A percentile compares a stretch with the other conserved stretches of the same genome.
Conservation (phyloP, 352 stramenopile genomes). For the Phytophthora cactorum region DNA sequence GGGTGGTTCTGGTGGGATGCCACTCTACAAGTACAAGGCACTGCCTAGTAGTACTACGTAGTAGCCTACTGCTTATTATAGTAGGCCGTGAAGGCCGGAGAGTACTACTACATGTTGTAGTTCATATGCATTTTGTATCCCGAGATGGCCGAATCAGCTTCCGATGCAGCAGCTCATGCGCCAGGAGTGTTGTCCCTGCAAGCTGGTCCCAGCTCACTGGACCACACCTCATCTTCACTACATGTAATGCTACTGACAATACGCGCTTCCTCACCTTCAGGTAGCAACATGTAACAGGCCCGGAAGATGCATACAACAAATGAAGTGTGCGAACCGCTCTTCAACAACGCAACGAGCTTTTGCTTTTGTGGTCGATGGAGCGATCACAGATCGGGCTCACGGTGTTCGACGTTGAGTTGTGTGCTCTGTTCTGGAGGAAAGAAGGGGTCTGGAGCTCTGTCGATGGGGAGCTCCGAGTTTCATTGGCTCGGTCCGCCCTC, state of each 20-base stretch:
- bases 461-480: background rate
- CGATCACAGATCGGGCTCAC: conserved; percentile 20
- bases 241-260: background rate
- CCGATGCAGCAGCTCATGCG: conserved; percentile 1
- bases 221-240: too few relatives aligned
- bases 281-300: background rate
- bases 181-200: conserved; percentile 2
- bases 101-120: too few relatives aligned
- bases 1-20: background rate
- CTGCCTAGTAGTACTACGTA: too few relatives aligned
- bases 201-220: background rate
- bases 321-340: conserved; percentile 10
- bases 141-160: background rate
- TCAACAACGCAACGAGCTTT: conserved; percentile 12
- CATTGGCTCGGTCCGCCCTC: conserved; percentile 20
- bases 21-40: background rate
- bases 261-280: background rate
- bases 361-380: conserved; percentile 8
- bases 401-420: conserved; percentile 10
- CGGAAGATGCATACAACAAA: background rate
- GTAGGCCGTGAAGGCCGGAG: too few relatives aligned
- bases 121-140: too few relatives aligned
- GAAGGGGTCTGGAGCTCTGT: conserved; percentile 19
- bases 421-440: conserved; percentile 17
- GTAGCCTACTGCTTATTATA: too few relatives aligned